Evolutionary conservation across 371 early-diverging fungal genomes (phyloP).

Genomic region (Smittium culicis): DNA sequence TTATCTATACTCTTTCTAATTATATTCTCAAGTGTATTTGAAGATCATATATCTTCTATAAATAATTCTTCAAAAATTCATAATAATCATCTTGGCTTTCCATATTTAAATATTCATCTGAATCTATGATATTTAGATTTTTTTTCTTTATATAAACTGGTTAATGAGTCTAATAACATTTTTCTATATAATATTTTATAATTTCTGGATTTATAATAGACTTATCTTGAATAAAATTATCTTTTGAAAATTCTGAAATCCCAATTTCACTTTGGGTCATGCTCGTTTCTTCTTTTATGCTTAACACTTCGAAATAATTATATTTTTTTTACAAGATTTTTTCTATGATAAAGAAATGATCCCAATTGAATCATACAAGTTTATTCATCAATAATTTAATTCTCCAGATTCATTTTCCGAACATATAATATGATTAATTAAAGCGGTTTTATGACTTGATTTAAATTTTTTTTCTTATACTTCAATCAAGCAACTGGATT

Average conservation of each 20-base stretch:
- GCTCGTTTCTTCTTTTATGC: neutral
- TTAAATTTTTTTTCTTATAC: neutral
- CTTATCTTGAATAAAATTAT: neutral
- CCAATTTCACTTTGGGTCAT: neutral
- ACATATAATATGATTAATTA: neutral
- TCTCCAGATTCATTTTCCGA: neutral
- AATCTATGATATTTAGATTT: neutral
- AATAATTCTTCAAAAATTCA: neutral
- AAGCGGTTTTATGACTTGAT: neutral
- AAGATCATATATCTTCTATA: neutral
- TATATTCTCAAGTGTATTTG: neutral
- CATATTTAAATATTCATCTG: neutral
- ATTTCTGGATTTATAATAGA: neutral
- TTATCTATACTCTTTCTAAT: no score
- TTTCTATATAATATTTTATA: neutral
- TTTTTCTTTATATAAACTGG: neutral
- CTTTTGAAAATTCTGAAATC: neutral
- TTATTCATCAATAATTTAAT: neutral
- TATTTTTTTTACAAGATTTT: neutral
- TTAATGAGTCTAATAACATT: neutral
- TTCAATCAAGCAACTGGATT: neutral
- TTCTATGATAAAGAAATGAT: neutral
- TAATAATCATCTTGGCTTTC: neutral
- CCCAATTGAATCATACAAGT: neutral
- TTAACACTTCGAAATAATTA: neutral